These are phyloP conservation scores for Ajuga reptans DNA, from an alignment of 305 asterid genomes.

Conservation along the genomic window DNA sequence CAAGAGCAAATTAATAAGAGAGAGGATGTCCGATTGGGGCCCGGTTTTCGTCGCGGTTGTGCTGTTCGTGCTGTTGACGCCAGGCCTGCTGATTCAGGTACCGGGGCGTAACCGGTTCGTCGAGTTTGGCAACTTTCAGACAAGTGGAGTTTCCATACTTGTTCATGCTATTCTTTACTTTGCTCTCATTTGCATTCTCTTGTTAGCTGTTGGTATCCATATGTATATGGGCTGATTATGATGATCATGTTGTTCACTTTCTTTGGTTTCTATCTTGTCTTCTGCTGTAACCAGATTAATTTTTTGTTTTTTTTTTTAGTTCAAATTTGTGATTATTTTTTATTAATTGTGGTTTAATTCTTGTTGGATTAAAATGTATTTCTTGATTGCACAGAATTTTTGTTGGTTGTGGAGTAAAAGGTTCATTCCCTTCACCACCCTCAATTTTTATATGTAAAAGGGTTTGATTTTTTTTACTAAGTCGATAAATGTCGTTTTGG, in stretches of 20 bases:
- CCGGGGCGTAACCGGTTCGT: conserved; percentile 64
- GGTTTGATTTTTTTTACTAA: not conserved
- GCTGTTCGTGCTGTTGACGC: conserved; percentile 67
- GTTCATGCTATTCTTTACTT: conserved; percentile 69
- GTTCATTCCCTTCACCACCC: too few relatives aligned
- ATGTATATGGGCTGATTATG: conserved; percentile 45
- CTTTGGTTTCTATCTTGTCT: not conserved
- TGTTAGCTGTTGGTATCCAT: conserved; percentile 74
- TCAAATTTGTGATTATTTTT: not conserved
- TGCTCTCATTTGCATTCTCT: conserved; percentile 66
- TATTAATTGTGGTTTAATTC: not conserved
- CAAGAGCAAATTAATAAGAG: too few relatives aligned
- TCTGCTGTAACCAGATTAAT: too few relatives aligned
- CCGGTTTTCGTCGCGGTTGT: conserved; percentile 80
- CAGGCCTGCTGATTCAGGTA: conserved; percentile 74
- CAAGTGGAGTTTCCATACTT: conserved; percentile 64
- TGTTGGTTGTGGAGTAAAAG: too few relatives aligned
- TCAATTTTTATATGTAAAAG: too few relatives aligned
- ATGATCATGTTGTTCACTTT: not conserved
- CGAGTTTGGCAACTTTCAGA: conserved; percentile 74
- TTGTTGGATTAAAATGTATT: not conserved
- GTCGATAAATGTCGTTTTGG: too few relatives aligned
- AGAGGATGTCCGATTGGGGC: conserved; percentile 71
- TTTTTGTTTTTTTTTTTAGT: not conserved
- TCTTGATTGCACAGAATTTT: not conserved